A percentile compares a stretch with the other conserved stretches of the same genome.
Evolutionary conservation across 2,329 filamentous ascomycete species (phyloP).

Genomic region (Fusarium virguliforme): DNA sequence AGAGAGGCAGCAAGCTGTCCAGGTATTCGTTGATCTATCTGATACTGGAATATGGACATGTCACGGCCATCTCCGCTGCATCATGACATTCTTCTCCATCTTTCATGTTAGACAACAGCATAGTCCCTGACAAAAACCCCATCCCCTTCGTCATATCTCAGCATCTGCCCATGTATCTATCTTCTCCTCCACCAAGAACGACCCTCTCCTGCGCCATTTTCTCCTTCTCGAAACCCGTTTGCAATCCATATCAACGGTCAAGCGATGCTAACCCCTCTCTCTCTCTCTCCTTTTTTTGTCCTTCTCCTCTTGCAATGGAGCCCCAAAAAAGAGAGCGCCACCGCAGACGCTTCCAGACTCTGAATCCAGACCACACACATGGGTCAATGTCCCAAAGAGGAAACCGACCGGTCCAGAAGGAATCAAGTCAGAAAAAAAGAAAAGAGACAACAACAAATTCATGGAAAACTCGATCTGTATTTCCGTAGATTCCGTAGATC

Average conservation of each 20-base stretch:
- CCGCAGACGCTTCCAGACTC: conserved; percentile 44
- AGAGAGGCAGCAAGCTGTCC: not conserved
- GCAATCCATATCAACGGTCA: conserved; percentile 5
- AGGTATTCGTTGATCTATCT: conserved; percentile 13
- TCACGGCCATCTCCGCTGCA: conserved; percentile 16
- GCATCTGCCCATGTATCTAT: not conserved
- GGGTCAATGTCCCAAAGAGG: conserved; percentile 25
- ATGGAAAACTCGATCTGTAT: not conserved
- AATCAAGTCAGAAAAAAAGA: not conserved
- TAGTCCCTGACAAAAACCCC: conserved; percentile 14
- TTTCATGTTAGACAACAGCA: conserved; percentile 22
- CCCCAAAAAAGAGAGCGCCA: conserved; percentile 27
- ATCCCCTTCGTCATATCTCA: conserved; percentile 7
- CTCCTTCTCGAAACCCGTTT: conserved; percentile 14
- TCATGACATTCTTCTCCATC: conserved; percentile 37
- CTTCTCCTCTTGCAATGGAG: not conserved
- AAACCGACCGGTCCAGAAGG: conserved; percentile 16
- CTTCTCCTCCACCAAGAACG: not conserved
- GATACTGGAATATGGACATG: not conserved
- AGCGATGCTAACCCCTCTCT: conserved; percentile 18
- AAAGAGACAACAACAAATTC: not conserved
- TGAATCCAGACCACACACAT: conserved; percentile 11
- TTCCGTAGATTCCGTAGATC: conserved; percentile 8
- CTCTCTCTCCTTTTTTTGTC: conserved; percentile 3
- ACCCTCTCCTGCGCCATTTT: conserved; percentile 18